Evolutionary conservation across 345 rosid species (phyloP), one percentile per base, ranked within the genome.

Genomic region (Acer negundo): DNA sequence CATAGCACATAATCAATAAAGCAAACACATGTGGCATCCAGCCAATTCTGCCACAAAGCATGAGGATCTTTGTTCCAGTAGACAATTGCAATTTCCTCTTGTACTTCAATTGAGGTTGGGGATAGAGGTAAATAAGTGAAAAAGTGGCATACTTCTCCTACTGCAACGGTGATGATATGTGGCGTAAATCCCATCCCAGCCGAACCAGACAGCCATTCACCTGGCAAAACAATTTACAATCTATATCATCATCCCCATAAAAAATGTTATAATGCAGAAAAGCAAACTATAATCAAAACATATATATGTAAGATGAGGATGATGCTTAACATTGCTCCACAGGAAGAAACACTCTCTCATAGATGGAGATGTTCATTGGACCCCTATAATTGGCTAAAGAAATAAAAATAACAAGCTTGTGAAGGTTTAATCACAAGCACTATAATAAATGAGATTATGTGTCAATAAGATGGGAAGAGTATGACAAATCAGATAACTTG

Each of bases 131-230:
- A 35, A 49, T 68, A 67, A 77, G 28, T 75, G 74, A 75, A 74
- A 63, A 53, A 17, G 70, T 16, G 15, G 69, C 90, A 78, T 89
- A 93, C 98, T 82, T 93, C 98, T 85, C 98, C 98, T 67, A 86
- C 82, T 47, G 92, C 91, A 77, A 90, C 86, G 3, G 90, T 74
- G 79, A 93, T 87, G 80, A 92, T 80, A 68, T 91, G 97, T 5
- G 97, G 95, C 46, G 92, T 90, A 83, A 92, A 93, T 73, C 97
- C 95, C 82, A 89, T 84, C 73, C 98, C 97, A 44, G 98, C 91
- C 1, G 97, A 82, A 75, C 93, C 91, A 73, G 94, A 89, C 70
- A 90, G 80, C 85, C 86, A 83, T 75, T 80, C 88, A 82, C 97
- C 97, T 93, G 53, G 70, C 84, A 86, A 85, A 74, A 85, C 53